Evolutionary conservation across 208 protist species (phyloP).

Genomic region (Crithidia fasciculata): DNA sequence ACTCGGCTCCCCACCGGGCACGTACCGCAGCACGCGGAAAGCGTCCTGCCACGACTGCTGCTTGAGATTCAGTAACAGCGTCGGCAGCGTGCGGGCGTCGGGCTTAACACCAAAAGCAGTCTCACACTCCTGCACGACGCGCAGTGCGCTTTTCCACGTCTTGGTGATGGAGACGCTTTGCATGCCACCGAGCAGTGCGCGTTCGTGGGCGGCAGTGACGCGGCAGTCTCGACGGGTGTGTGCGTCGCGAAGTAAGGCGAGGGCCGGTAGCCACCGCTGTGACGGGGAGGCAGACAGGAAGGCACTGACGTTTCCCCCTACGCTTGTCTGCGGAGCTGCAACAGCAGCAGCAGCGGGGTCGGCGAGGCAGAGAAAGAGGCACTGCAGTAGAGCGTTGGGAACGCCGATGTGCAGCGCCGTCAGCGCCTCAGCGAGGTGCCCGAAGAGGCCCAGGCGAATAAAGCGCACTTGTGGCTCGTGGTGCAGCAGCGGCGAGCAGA

Average conservation of each 20-base stretch:
- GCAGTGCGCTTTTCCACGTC: slow-evolving; percentile 64
- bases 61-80: slow-evolving; percentile 68
- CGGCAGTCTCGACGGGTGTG: slow-evolving; percentile 30
- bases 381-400: slow-evolving; percentile 75
- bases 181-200: slow-evolving; percentile 61
- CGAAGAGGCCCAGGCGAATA: slow-evolving; percentile 53
- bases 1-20: slow-evolving; percentile 11
- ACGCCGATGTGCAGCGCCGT: slow-evolving; percentile 24
- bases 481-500: slow-evolving; percentile 55
- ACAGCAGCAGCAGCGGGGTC: slow-evolving; percentile 23
- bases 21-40: slow-evolving; percentile 67
- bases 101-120: slow-evolving; percentile 32
- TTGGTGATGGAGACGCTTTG: slow-evolving; percentile 66
- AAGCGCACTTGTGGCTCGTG: slow-evolving; percentile 74
- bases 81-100: slow-evolving; percentile 52
- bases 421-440: slow-evolving; percentile 32
- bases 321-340: not conserved
- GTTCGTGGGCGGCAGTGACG: slow-evolving; percentile 63
- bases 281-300: slow-evolving; percentile 32
- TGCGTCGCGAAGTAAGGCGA: slow-evolving; percentile 46
- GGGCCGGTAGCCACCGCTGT: slow-evolving; percentile 50
- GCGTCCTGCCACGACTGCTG: slow-evolving; percentile 72
- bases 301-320: not conserved
- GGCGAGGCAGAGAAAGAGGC: slow-evolving; percentile 66
- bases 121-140: slow-evolving; percentile 41